Conservation (phyloP, 2,329 filamentous ascomycete species). For the Fusarium subtropicale region DNA sequence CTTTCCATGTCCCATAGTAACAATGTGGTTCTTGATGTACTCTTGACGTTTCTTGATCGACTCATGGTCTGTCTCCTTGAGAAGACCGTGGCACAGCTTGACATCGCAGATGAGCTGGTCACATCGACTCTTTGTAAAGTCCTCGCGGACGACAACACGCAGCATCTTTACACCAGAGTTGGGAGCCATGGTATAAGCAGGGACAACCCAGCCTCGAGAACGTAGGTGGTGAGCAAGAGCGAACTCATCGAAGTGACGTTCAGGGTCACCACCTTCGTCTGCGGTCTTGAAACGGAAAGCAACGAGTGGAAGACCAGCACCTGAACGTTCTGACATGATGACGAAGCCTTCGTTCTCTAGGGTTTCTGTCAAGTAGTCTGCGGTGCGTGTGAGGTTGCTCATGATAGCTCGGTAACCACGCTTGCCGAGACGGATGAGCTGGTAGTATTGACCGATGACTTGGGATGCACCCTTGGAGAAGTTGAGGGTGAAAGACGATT, state of each 20-base stretch:
- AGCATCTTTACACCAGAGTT: conserved; percentile 90
- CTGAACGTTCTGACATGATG: conserved; percentile 85
- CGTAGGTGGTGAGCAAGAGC: conserved; percentile 86
- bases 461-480: conserved; percentile 96
- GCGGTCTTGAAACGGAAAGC: conserved; percentile 80
- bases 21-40: conserved; percentile 69
- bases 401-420: conserved; percentile 93
- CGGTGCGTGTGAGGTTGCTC: conserved; percentile 89
- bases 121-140: conserved; percentile 85
- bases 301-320: conserved; percentile 86
- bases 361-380: conserved; percentile 84
- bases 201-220: conserved; percentile 90
- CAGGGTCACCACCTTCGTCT: conserved; percentile 61
- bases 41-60: conserved; percentile 76
- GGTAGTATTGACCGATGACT: conserved; percentile 97
- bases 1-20: conserved; percentile 63
- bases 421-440: conserved; percentile 94
- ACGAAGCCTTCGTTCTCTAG: conserved; percentile 83
- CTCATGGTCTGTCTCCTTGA: conserved; percentile 80
- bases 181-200: conserved; percentile 97
- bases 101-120: conserved; percentile 83
- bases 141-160: conserved; percentile 90
- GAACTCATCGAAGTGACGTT: conserved; percentile 78
- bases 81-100: conserved; percentile 76
- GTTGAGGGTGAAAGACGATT: conserved; percentile 96